Evolutionary conservation across 345 rosid genomes (phyloP).

Genomic region (Eucalyptus curtisii): DNA sequence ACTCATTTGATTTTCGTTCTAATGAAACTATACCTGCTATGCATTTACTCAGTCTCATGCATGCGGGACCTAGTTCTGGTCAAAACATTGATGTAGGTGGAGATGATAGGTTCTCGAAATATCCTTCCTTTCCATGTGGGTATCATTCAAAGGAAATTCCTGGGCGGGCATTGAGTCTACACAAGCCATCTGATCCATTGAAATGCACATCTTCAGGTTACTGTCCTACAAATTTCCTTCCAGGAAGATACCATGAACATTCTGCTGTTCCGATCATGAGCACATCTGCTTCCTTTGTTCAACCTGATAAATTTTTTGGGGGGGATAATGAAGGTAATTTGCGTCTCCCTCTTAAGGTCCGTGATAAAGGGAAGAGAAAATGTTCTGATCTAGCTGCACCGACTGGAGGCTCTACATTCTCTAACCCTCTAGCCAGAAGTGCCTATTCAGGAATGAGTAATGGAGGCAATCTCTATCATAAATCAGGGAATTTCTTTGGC

Average conservation of each 20-base stretch:
- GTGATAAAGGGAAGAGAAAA: constrained; percentile 37
- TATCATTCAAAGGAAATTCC: constrained; percentile 31
- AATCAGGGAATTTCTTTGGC: constrained; percentile 23
- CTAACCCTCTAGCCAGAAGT: constrained; percentile 8
- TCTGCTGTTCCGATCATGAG: constrained; percentile 25
- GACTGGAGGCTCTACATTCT: constrained; percentile 13
- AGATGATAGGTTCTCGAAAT: constrained; percentile 27
- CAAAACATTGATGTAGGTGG: constrained; percentile 28
- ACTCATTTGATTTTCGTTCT: constrained; percentile 40
- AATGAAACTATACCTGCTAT: constrained; percentile 81
- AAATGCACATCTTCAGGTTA: constrained; percentile 21
- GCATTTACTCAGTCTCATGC: constrained; percentile 92
- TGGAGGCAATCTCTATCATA: constrained; percentile 30
- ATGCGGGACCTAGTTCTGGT: constrained; percentile 48
- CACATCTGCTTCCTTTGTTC: constrained; percentile 42
- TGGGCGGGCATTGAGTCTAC: constrained; percentile 22
- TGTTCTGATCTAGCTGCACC: constrained; percentile 12
- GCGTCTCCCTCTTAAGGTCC: constrained; percentile 27
- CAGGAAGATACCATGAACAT: constrained; percentile 14
- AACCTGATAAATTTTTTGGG: constrained; percentile 23
- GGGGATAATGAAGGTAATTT: constrained; percentile 7
- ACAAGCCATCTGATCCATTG: constrained; percentile 12
- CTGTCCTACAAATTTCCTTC: constrained; percentile 17
- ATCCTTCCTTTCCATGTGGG: constrained; percentile 30
- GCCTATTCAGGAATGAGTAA: constrained; percentile 18